Evolutionary conservation across 805 yeast genomes (phyloP).

Genomic region (Huiozyma sinensis): DNA sequence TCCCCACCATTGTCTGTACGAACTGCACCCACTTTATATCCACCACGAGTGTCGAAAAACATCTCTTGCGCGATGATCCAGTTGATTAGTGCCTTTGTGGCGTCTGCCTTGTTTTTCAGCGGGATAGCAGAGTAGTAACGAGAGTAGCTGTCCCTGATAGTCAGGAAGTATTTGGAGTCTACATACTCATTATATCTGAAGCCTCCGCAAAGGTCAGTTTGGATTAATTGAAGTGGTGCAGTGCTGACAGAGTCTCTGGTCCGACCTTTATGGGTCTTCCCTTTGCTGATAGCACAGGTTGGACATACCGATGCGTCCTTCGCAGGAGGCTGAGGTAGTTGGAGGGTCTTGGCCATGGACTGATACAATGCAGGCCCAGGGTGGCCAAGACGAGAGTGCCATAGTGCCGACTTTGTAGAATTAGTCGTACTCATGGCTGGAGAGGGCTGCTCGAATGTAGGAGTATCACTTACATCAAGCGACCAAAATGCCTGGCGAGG

Average conservation of each 20-base stretch:
- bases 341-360: not conserved
- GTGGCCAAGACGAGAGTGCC: not conserved
- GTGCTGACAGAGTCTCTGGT: not conserved
- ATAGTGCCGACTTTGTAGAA: not conserved
- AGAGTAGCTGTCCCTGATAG: constrained; percentile 2
- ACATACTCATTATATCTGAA: constrained; percentile 1
- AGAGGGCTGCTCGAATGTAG: too few species aligned
- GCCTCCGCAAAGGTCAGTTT: not conserved
- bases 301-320: not conserved
- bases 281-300: not conserved
- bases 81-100: not conserved
- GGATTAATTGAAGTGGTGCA: not conserved
- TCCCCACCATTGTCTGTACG: constrained; percentile 4
- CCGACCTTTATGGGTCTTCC: not conserved
- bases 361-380: not conserved
- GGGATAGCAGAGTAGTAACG: constrained; percentile 2
- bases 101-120: constrained; percentile 1
- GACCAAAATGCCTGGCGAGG: too few species aligned
- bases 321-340: not conserved
- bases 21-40: not conserved
- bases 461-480: too few species aligned
- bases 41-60: not conserved
- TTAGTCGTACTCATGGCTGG: too few species aligned
- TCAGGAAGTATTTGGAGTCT: not conserved
- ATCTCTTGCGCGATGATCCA: constrained; percentile 1